Evolutionary conservation across 2,329 filamentous ascomycete species (phyloP), one percentile per base, ranked within the genome.

Genomic region (Cyanodermella asteris): DNA sequence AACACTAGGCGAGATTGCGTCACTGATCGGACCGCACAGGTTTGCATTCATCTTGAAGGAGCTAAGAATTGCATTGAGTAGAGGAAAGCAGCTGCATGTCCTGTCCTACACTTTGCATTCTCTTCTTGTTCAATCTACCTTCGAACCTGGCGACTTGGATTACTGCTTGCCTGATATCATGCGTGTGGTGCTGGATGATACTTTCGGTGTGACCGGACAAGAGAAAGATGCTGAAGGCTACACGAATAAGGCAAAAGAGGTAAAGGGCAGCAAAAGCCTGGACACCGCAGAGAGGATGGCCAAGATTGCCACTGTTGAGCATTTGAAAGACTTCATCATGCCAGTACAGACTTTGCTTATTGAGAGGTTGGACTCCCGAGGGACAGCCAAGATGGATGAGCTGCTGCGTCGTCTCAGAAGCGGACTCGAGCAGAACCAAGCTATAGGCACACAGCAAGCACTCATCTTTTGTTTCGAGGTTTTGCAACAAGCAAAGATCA

Each of bases 151-250:
- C 13, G 80, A 84, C 37, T 55, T 97, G 16, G 80, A 97, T 41
- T 82, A 93, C 42, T 91, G 82, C 40, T 55, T 93, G 6, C 54
- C 64, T 3, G 61, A 73, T 7, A 69, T 94, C 21, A 70, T 90
- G 22, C 62, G 67, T 2, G 67, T 97, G 21, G 72, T 94, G 34
- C 87, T 97, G 77, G 87, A 97, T 40, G 90, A 97, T 43, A 87
- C 90, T 8, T 97, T 97, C 42, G 90, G 90, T 16, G 67, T 70
- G 5, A 74, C 75, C 17, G 87, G 87, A 2, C 76, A 91, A 50
- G 84, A 97, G 43, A 97, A 97, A 49, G 87, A 97, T 39, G 84
- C 84, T 0, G 81, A 93, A 38, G 87, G 82, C 26, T 97, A 97
- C 45, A 72, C 74, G 28, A 91, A 71, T 44, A 76, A 84, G 47